These are phyloP conservation scores for Salvia sclarea DNA, from an alignment of 305 asterid species.

Conservation along the genomic window DNA sequence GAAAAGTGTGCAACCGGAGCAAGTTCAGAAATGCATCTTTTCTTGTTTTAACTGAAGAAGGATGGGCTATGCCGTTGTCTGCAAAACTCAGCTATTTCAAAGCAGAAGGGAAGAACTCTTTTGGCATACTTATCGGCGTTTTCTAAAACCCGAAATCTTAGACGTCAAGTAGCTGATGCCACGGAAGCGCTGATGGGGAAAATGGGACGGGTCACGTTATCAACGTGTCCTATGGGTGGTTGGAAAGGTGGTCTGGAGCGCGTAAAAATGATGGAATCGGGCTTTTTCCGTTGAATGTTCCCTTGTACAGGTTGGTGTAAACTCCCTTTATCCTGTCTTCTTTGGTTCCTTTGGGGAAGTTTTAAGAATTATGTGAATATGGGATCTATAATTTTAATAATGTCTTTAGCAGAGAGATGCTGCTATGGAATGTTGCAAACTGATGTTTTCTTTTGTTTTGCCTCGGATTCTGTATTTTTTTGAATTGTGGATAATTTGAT, in stretches of 20 bases:
- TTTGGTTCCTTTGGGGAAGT: slow-evolving; percentile 12
- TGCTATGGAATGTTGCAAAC: slow-evolving; percentile 24
- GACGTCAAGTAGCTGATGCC: slow-evolving; percentile 20
- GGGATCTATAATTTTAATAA: slow-evolving; percentile 29
- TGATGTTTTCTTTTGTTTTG: not conserved
- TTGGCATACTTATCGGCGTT: slow-evolving; percentile 12
- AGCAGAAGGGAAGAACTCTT: slow-evolving; percentile 4
- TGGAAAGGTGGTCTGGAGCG: slow-evolving; percentile 8
- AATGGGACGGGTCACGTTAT: not conserved
- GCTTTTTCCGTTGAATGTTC: slow-evolving; percentile 27
- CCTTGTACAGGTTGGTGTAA: slow-evolving; percentile 34
- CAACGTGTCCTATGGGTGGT: slow-evolving; percentile 17
- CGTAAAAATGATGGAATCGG: slow-evolving; percentile 20
- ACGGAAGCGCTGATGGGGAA: slow-evolving; percentile 2
- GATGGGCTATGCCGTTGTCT: not conserved
- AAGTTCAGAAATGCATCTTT: slow-evolving; percentile 20
- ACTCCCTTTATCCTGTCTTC: slow-evolving; percentile 2
- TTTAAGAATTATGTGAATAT: slow-evolving; percentile 39
- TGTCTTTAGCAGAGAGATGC: slow-evolving; percentile 24
- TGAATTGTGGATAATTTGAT: slow-evolving; percentile 29
- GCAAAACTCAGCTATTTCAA: not conserved
- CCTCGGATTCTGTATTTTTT: not conserved
- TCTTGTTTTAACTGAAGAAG: slow-evolving; percentile 28
- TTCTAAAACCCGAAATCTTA: slow-evolving; percentile 19
- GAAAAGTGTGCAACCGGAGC: slow-evolving; percentile 29